Base-by-base conservation (phyloP, 495 filamentous ascomycete species). In the Glutinoglossum americanum region DNA sequence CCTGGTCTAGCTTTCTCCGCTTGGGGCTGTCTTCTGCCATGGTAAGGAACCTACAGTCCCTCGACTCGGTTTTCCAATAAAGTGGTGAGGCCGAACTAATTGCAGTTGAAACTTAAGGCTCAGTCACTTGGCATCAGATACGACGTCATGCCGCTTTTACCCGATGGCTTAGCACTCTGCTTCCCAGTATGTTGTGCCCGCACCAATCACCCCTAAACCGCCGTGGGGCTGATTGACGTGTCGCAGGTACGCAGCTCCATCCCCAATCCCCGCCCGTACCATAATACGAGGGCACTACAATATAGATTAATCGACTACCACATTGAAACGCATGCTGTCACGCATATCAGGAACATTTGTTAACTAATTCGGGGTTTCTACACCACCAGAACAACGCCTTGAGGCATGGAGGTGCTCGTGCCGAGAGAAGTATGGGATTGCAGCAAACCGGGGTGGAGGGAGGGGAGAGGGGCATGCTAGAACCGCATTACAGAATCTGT, bases 401-500 rank as follows among this genome's bases (percentile, higher is more conserved):
- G 15, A 17, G 37, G 6, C 37, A 41, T 41, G 5, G 15, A 41
- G 15, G 37, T 41, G 37, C 76, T 97, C 92, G 61, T 97, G 97
- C 69, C 77, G 94, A 51, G 83, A 90, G 72, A 98, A 98, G 70
- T 98, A 98, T 63, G 92, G 92, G 11, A 83, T 97, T 57, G 92
- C 94, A 74, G 88, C 93, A 6, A 86, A 80, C 69, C 89, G 83
- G 60, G 92, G 92, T 59, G 92, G 92, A 61, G 93, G 92, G 28
- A 79, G 93, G n/a, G n/a, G n/a, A n/a, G 60, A 92, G 85, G 68
- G 88, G 83, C 17, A 19, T 45, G 4, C n/a, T 4, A 21, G 30
- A 19, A 21, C 33, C 0, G 1, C 19, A 56, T 30, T 47, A 21
- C 60, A 55, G 54, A 62, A 19, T 30, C 59, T 59, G 49, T 63